phyloP scores from a whole-genome alignment of 345 rosid species.

The Eucalyptus globulus region DNA sequence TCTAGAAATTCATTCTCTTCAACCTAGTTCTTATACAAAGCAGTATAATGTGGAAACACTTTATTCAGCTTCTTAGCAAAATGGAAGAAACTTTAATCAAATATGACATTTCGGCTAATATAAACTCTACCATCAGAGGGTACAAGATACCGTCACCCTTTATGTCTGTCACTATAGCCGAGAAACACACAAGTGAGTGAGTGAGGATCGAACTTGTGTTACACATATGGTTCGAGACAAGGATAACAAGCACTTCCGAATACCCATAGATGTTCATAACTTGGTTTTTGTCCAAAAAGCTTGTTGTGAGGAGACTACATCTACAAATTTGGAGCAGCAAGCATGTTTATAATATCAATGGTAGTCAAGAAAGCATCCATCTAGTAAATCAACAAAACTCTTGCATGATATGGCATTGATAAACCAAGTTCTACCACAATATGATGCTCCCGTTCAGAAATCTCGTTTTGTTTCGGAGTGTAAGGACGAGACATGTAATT shows the following conservation, averaged over 20 bases:
- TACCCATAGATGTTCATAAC: background rate
- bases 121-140: background rate
- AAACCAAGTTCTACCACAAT: background rate
- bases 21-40: background rate
- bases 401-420: background rate
- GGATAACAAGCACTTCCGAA: background rate
- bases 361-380: background rate
- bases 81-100: background rate
- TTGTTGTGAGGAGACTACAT: background rate
- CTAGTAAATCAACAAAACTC: background rate
- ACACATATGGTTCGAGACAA: background rate
- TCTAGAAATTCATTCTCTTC: background rate
- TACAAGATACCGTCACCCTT: background rate
- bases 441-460: background rate
- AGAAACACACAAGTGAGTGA: background rate
- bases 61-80: background rate
- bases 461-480: background rate
- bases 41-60: no score
- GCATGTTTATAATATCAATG: background rate
- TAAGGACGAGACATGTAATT: background rate
- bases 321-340: background rate
- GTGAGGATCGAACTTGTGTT: background rate
- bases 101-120: background rate
- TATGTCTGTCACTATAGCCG: background rate
- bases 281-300: background rate